These are phyloP conservation scores for Aureobasidium sp. DNA, from an alignment of 2,329 filamentous ascomycete genomes.

Conservation along the genomic window DNA sequence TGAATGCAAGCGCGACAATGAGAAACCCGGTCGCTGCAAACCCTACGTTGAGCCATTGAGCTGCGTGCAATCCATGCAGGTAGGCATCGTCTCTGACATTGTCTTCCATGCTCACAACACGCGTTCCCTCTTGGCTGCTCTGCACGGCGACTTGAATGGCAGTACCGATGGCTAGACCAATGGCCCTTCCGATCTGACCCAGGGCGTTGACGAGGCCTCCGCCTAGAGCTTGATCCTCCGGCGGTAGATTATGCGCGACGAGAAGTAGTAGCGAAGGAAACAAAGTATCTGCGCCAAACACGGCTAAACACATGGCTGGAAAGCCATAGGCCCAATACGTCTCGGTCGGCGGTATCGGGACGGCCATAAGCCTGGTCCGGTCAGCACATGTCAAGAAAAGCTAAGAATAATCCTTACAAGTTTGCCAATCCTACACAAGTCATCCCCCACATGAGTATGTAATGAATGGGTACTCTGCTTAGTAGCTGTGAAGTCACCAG, in stretches of 20 bases:
- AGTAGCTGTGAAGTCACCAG: slow-evolving; percentile 49
- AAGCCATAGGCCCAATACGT: slow-evolving; percentile 61
- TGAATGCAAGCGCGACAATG: slow-evolving; percentile 26
- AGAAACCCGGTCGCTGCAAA: slow-evolving; percentile 26
- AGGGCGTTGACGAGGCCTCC: slow-evolving; percentile 60
- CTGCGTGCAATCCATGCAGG: slow-evolving; percentile 29
- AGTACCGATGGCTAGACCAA: slow-evolving; percentile 57
- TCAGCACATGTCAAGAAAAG: not conserved
- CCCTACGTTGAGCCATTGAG: slow-evolving; percentile 33
- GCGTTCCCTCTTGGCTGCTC: slow-evolving; percentile 25
- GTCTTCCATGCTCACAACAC: slow-evolving; percentile 19
- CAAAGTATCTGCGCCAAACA: slow-evolving; percentile 57
- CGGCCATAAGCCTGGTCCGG: slow-evolving; percentile 43
- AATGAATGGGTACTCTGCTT: slow-evolving; percentile 47
- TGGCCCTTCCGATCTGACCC: slow-evolving; percentile 55
- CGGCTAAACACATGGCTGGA: slow-evolving; percentile 55
- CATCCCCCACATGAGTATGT: slow-evolving; percentile 51
- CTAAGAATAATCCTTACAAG: slow-evolving; percentile 25
- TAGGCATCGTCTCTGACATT: slow-evolving; percentile 20
- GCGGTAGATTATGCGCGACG: slow-evolving; percentile 52
- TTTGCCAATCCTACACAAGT: slow-evolving; percentile 45
- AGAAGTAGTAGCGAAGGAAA: slow-evolving; percentile 60
- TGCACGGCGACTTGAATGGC: slow-evolving; percentile 54
- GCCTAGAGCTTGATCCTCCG: slow-evolving; percentile 57
- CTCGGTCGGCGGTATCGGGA: slow-evolving; percentile 51